A percentile compares a stretch with the other conserved stretches of the same genome.
phyloP scores from a whole-genome alignment of 768 basidiomycete species.

The Tylopilus subfusipes region DNA sequence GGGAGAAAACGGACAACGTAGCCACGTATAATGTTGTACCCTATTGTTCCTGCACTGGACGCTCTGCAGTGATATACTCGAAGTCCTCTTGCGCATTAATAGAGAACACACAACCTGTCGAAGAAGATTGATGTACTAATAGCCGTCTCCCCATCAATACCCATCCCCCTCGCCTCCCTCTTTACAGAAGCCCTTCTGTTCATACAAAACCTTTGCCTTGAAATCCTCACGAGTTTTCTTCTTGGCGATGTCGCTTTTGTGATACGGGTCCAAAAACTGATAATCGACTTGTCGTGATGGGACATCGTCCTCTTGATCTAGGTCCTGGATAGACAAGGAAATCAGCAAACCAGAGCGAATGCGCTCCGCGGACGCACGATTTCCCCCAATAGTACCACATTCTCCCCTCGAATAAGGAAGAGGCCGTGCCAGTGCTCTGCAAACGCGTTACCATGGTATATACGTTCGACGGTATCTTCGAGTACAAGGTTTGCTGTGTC shows the following conservation, averaged over 20 bases:
- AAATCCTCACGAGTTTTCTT: slow-evolving; percentile 80
- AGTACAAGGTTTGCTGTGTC: slow-evolving; percentile 90
- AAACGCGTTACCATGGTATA: slow-evolving; percentile 85
- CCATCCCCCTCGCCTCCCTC: slow-evolving; percentile 97
- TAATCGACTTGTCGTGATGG: slow-evolving; percentile 75
- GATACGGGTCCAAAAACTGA: slow-evolving; percentile 62
- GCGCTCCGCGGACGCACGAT: slow-evolving; percentile 59
- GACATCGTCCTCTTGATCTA: slow-evolving; percentile 88
- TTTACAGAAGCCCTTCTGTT: slow-evolving; percentile 86
- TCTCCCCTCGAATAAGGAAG: slow-evolving; percentile 95
- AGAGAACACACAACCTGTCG: background rate
- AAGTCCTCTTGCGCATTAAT: slow-evolving; percentile 1
- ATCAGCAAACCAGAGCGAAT: slow-evolving; percentile 6
- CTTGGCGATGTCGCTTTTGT: slow-evolving; percentile 66
- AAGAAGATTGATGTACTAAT: slow-evolving; percentile 15
- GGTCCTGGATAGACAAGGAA: slow-evolving; percentile 53
- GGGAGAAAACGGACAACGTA: slow-evolving; percentile 53
- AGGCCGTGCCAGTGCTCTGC: slow-evolving; percentile 88
- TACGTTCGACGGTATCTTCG: slow-evolving; percentile 92
- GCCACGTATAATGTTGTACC: slow-evolving; percentile 21
- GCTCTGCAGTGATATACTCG: slow-evolving; percentile 9
- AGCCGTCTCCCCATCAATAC: slow-evolving; percentile 47
- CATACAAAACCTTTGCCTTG: slow-evolving; percentile 78
- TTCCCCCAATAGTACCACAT: slow-evolving; percentile 95
- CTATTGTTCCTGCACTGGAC: slow-evolving; percentile 22